phyloP scores from a whole-genome alignment of 2,329 filamentous ascomycete genomes.

The Lizonia empirigonia region DNA sequence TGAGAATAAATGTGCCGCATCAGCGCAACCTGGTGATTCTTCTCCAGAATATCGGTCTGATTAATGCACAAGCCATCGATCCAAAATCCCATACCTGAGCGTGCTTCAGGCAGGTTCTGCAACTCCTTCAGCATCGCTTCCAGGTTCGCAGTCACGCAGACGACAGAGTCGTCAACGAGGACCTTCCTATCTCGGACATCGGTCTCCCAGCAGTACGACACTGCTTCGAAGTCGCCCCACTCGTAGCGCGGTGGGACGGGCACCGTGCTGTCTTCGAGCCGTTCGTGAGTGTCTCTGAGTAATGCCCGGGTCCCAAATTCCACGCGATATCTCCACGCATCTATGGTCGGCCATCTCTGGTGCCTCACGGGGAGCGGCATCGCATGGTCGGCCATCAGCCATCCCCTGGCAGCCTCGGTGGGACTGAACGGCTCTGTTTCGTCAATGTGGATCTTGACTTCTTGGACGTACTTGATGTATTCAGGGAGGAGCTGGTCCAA shows the following conservation, averaged over 20 bases:
- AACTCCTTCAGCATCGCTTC: background rate
- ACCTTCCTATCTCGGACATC: background rate
- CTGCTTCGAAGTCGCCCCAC: background rate
- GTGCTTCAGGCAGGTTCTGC: background rate
- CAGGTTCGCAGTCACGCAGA: background rate
- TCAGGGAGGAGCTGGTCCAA: no score
- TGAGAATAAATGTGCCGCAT: background rate
- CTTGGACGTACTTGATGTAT: no score
- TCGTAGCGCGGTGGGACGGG: background rate
- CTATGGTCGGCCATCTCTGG: no score
- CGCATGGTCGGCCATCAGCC: background rate
- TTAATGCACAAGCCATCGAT: constrained; percentile 3
- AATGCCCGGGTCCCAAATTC: background rate
- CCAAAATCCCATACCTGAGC: background rate
- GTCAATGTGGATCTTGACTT: no score
- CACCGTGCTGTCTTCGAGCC: background rate
- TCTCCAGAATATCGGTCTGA: background rate
- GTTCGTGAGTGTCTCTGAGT: background rate
- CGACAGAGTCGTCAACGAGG: background rate
- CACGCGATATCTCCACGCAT: background rate
- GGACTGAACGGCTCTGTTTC: no score
- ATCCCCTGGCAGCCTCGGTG: background rate
- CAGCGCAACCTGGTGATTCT: background rate
- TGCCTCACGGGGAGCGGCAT: background rate
- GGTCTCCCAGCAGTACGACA: background rate